Evolutionary conservation across 202 grass and related monocot species (phyloP), one percentile per base, ranked within the genome.

Genomic region (Saccharum hybrid): DNA sequence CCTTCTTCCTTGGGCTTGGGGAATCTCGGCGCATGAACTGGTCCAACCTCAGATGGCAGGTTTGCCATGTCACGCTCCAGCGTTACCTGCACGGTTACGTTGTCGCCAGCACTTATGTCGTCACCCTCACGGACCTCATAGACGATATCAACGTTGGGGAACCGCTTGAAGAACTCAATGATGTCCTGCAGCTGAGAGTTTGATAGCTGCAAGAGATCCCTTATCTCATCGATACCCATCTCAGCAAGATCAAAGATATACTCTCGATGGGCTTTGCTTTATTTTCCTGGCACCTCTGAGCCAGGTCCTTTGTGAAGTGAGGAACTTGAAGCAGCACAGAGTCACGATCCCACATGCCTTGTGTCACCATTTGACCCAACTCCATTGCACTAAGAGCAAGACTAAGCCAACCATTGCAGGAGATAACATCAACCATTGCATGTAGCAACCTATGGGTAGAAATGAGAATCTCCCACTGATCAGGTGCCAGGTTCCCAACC

Each of bases 1-100:
- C 94, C 94, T 92, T 97, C 90, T 80, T 94, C 94, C 87, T 97
- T 97, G 30, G 85, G 57, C 79, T 97, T 97, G 10, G 94, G 94
- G 69, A 69, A 94, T 78, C 91, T 91, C 1, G 81, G 85, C 12
- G 89, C 91, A 83, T 97, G 85, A 18, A 92, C 91, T 18, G 88
- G 88, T 30, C 89, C 94, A 8, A 94, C 82, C 63, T 94, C 89
- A 11, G 82, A 60, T 0, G 57, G 81, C 8, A 82, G 2, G 68
- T 82, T 90, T 2, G 92, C 52, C 56, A 94, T 82, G 60, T 97
- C 94, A 16, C 89, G 91, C 71, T 97, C 89, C 74, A 97, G 82
- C 3, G 64, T 90, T 8, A 97, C 94, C 86, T 92, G 89, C 63
- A 92, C 51, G 5, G 83, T 89, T 21, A 97, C 78, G 71, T 92